Evolutionary conservation across 169 alveolate species (phyloP).

Genomic region (Sarcocystis neurona): DNA sequence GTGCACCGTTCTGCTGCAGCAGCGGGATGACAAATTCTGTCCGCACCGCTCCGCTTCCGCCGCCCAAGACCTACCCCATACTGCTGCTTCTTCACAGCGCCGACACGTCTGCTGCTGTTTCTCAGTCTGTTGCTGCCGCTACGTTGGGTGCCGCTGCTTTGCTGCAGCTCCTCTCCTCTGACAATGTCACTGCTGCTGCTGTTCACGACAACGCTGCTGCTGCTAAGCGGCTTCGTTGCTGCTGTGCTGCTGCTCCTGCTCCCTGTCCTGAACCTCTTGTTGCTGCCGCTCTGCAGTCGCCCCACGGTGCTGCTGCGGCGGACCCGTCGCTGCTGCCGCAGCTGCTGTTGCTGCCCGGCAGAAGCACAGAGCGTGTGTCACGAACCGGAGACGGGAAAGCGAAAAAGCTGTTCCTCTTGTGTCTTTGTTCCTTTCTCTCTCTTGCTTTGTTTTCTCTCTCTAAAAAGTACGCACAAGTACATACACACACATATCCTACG

Average conservation of each 20-base stretch:
- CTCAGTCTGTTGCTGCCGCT: conserved; percentile 6
- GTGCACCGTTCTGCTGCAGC: neutral
- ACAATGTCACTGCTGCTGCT: conserved; percentile 20
- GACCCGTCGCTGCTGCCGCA: neutral
- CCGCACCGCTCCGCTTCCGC: neutral
- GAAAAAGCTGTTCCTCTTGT: no score
- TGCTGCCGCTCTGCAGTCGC: conserved; percentile 32
- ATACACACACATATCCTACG: no score
- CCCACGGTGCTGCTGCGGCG: neutral
- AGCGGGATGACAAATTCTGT: neutral
- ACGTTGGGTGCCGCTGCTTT: conserved; percentile 14
- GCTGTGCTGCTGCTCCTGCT: conserved; percentile 19
- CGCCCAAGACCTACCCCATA: neutral
- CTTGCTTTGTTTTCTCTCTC: no score
- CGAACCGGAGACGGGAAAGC: no score
- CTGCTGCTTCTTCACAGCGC: neutral
- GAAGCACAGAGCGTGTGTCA: no score
- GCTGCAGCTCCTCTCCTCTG: no score
- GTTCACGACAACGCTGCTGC: neutral
- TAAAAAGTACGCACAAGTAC: no score
- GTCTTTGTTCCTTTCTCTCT: no score
- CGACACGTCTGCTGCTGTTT: neutral
- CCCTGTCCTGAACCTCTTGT: neutral
- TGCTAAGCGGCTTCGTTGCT: neutral
- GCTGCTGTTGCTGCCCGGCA: neutral